Base-by-base conservation (phyloP, 495 filamentous ascomycete species). In the Cercophora newfieldiana region DNA sequence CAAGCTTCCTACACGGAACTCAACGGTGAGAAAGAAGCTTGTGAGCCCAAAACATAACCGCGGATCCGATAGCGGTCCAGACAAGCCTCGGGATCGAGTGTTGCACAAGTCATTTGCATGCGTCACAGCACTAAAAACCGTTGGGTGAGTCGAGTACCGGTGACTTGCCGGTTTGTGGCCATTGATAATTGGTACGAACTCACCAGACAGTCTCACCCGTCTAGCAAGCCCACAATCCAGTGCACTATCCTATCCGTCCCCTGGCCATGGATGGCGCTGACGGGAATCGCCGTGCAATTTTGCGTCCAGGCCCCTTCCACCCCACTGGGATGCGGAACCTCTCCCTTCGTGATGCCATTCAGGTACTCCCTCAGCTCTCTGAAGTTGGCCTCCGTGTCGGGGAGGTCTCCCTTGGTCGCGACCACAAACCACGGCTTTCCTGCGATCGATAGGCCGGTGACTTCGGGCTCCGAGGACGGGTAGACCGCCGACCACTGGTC, bases 401-500 rank as follows among this genome's bases (percentile, higher is more conserved):
- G 85, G 56, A 97, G 72, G 76, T 99, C 95, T 10, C 92, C 94
- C 76, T 99, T 99, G 37, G 94, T 97, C 8, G 93, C 96, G 37
- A 98, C 90, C 1, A 98, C 94, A 69, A 97, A 95, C 96, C 96
- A 99, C 6, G 94, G 93, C 75, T 99, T 99, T 10, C 83, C 83
- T 18, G 91, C 90, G 55, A 96, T 91, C 49, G 91, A 87, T 18
- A 90, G 82, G 18, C 77, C 74, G 7, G 69, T 66, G 8, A 69
- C 60, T 8, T 72, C 66, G 0, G 68, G 69, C 10, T 66, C 67
- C 25, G 72, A 66, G 29, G 68, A 66, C 1, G 71, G 73, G 1
- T 76, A 54, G 30, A 79, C 74, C 24, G 80, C 72, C 19, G 72
- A 67, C 67, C 69, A 76, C 54, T 72, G 65, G 30, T 37, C 48